Conservation (phyloP, 768 basidiomycete genomes). For the Cystofilobasidium ferigula region DNA sequence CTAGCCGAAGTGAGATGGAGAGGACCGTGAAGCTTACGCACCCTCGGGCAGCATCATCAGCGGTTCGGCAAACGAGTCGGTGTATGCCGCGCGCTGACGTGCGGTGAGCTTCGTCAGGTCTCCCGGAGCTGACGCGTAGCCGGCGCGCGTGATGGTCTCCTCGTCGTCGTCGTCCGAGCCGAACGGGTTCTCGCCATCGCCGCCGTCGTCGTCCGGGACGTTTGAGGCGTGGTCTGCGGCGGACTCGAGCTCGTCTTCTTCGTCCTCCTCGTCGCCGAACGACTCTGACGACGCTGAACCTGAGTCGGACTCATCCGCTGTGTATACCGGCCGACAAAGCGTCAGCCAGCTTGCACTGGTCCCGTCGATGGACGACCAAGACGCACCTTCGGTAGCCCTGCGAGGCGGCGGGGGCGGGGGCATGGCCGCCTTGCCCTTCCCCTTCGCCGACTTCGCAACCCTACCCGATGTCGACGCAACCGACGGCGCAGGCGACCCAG, state of each 20-base stretch:
- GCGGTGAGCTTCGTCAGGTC: conserved; percentile 16
- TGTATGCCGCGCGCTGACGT: conserved; percentile 15
- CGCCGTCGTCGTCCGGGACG: conserved; percentile 7
- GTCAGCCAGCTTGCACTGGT: not conserved
- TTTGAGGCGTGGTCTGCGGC: not conserved
- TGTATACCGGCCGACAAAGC: too few relatives aligned
- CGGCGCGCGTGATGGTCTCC: not conserved
- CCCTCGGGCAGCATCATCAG: conserved; percentile 20
- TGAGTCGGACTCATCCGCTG: too few relatives aligned
- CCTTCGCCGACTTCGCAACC: not conserved
- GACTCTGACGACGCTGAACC: too few relatives aligned
- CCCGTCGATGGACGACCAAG: not conserved
- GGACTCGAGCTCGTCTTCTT: conserved; percentile 4
- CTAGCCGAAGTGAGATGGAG: not conserved
- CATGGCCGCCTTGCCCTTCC: not conserved
- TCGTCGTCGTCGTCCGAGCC: conserved; percentile 5
- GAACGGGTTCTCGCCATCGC: conserved; percentile 14
- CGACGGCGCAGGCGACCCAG: not conserved
- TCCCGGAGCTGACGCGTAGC: not conserved
- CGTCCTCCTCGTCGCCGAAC: not conserved
- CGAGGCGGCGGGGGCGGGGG: not conserved
- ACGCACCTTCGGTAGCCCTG: not conserved
- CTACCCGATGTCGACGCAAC: not conserved
- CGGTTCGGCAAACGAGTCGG: conserved; percentile 10
- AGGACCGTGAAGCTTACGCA: not conserved